Percentiles rank a stretch among this genome's conserved stretches.
Conservation (phyloP, 2,329 filamentous ascomycete species). For the Colletotrichum somersetense region DNA sequence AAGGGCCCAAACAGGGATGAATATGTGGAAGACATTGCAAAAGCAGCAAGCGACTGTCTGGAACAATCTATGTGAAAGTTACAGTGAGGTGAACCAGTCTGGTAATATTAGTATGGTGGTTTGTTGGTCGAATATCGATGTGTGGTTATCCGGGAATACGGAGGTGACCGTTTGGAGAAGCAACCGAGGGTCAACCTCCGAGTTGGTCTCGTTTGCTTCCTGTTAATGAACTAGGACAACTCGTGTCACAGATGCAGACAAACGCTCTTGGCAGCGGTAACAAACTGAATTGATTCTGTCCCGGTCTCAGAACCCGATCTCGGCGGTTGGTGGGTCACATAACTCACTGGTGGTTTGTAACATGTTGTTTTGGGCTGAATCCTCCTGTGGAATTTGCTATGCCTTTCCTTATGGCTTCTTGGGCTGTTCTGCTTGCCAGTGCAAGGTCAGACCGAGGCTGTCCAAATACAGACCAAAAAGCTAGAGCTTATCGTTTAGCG, state of each 20-base stretch:
- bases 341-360: slow-evolving; percentile 21
- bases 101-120: slow-evolving; percentile 1
- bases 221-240: slow-evolving; percentile 1
- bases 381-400: not conserved
- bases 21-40: slow-evolving; percentile 28
- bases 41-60: not conserved
- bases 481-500: slow-evolving; percentile 9
- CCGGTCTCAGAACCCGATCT: not conserved
- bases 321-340: not conserved
- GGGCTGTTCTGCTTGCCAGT: not conserved
- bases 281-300: slow-evolving; percentile 7
- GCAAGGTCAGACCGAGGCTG: not conserved
- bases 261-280: slow-evolving; percentile 11
- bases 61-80: slow-evolving; percentile 5
- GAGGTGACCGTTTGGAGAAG: not conserved
- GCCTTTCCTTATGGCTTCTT: slow-evolving; percentile 2
- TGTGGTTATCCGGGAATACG: not conserved
- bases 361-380: slow-evolving; percentile 21
- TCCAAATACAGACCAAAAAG: not conserved
- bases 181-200: not conserved
- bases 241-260: slow-evolving; percentile 14
- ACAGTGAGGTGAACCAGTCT: not conserved
- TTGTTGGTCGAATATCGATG: not conserved
- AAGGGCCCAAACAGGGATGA: slow-evolving; percentile 22
- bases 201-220: not conserved